Conservation (phyloP, 768 basidiomycete species). For the Boletus patriciae region DNA sequence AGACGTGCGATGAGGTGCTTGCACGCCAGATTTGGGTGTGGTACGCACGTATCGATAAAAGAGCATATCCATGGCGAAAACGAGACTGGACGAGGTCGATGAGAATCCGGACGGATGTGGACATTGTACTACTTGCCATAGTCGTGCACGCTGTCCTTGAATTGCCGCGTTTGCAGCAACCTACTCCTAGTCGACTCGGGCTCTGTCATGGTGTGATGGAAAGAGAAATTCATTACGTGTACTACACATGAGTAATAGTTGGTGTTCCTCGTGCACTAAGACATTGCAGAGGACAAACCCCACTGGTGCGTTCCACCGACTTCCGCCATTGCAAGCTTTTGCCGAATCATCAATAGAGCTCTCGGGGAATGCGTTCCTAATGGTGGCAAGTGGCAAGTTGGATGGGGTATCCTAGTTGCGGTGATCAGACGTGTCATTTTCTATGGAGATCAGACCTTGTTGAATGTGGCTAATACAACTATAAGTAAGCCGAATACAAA, state of each 20-base stretch:
- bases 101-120: not conserved
- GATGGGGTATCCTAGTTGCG: too few species aligned
- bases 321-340: too few species aligned
- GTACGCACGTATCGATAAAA: conserved; percentile 66
- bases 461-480: too few species aligned
- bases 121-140: conserved; percentile 35
- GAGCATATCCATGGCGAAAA: conserved; percentile 41
- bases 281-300: too few species aligned
- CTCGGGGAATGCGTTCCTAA: too few species aligned
- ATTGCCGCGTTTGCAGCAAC: conserved; percentile 18
- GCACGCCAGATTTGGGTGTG: not conserved
- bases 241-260: too few species aligned
- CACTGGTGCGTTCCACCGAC: too few species aligned
- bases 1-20: conserved; percentile 1
- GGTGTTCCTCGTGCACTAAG: not conserved
- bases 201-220: conserved; percentile 1
- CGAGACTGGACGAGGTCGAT: conserved; percentile 8
- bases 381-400: too few species aligned
- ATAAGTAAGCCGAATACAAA: too few species aligned
- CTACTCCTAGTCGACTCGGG: not conserved
- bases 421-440: too few species aligned
- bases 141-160: conserved; percentile 45
- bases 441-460: too few species aligned
- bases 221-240: conserved; percentile 4
- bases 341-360: too few species aligned